Evolutionary conservation across 306 rosid genomes (phyloP).

Genomic region (Begonia peltatifolia): DNA sequence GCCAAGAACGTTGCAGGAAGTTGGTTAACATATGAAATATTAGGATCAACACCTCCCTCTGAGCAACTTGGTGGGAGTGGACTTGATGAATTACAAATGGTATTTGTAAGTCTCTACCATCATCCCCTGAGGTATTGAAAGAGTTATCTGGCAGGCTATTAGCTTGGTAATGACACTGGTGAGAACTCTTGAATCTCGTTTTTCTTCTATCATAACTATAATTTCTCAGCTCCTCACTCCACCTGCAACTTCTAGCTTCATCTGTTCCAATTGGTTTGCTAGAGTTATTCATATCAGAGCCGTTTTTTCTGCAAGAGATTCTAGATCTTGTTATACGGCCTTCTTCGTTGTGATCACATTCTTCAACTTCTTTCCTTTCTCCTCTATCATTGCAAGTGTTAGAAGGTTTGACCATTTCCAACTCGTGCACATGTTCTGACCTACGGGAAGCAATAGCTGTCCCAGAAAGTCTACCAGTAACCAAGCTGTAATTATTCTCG

Average conservation of each 20-base stretch:
- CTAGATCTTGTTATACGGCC: slow-evolving; percentile 30
- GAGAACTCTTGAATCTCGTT: slow-evolving; percentile 25
- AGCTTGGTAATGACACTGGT: not conserved
- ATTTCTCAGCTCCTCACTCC: slow-evolving; percentile 18
- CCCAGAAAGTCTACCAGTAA: slow-evolving; percentile 22
- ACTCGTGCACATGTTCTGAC: slow-evolving; percentile 22
- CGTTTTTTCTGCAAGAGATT: slow-evolving; percentile 21
- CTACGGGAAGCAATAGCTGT: slow-evolving; percentile 20
- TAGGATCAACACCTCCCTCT: slow-evolving; percentile 1
- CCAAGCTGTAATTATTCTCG: slow-evolving; percentile 19
- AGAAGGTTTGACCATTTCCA: slow-evolving; percentile 23
- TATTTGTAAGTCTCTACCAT: not conserved
- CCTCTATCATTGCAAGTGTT: slow-evolving; percentile 15
- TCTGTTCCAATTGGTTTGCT: slow-evolving; percentile 9
- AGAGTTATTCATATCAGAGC: slow-evolving; percentile 19
- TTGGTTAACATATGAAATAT: slow-evolving; percentile 12
- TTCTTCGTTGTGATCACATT: slow-evolving; percentile 13
- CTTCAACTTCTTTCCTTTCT: slow-evolving; percentile 24
- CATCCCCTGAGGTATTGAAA: not conserved
- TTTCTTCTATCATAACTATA: slow-evolving; percentile 12
- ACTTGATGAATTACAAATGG: slow-evolving; percentile 10
- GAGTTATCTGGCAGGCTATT: not conserved
- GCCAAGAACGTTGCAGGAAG: slow-evolving; percentile 5
- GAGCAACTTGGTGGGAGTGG: slow-evolving; percentile 15
- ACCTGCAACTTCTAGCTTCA: not conserved